A percentile compares a stretch with the other conserved stretches of the same genome.
Conservation (phyloP, 1,284 basidiomycete species). For the Coniferiporia sulphurascens region DNA sequence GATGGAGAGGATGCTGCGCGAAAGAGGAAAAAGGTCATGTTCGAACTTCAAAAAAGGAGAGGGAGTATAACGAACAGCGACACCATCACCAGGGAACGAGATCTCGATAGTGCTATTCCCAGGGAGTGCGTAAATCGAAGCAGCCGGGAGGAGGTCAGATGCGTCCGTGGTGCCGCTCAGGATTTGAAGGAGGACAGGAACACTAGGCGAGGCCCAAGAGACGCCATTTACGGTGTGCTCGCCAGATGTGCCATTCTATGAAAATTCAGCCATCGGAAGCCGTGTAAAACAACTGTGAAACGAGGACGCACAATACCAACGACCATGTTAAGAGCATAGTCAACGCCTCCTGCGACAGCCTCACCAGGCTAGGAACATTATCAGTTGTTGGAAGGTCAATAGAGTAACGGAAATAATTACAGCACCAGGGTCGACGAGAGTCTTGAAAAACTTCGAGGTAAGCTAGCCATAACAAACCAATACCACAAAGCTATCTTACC, state of each 20-base stretch:
- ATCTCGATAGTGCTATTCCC: slow-evolving; percentile 24
- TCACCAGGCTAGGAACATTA: slow-evolving; percentile 22
- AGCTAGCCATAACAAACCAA: neutral
- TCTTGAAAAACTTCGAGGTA: slow-evolving; percentile 2
- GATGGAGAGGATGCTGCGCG: slow-evolving; percentile 30
- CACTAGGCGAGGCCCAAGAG: slow-evolving; percentile 22
- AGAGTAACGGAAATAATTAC: slow-evolving; percentile 1
- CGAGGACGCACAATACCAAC: slow-evolving; percentile 16
- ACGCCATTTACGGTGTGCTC: slow-evolving; percentile 16
- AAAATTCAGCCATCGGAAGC: slow-evolving; percentile 2
- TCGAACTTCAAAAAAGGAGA: slow-evolving; percentile 16
- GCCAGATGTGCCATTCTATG: neutral
- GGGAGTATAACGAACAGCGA: slow-evolving; percentile 7
- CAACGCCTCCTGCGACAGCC: slow-evolving; percentile 26
- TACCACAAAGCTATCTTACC: slow-evolving; percentile 1
- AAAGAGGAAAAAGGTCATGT: neutral
- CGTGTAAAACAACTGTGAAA: neutral
- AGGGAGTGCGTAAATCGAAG: slow-evolving; percentile 23
- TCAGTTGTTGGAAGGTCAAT: neutral
- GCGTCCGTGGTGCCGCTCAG: slow-evolving; percentile 24
- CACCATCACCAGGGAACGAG: slow-evolving; percentile 18
- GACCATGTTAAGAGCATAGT: slow-evolving; percentile 25
- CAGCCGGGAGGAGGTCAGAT: slow-evolving; percentile 22
- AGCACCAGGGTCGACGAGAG: slow-evolving; percentile 30
- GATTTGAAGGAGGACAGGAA: slow-evolving; percentile 29